A percentile compares a stretch with the other conserved stretches of the same genome.
Evolutionary conservation across 2,329 filamentous ascomycete species (phyloP).

Genomic region (Botrytis porri): DNA sequence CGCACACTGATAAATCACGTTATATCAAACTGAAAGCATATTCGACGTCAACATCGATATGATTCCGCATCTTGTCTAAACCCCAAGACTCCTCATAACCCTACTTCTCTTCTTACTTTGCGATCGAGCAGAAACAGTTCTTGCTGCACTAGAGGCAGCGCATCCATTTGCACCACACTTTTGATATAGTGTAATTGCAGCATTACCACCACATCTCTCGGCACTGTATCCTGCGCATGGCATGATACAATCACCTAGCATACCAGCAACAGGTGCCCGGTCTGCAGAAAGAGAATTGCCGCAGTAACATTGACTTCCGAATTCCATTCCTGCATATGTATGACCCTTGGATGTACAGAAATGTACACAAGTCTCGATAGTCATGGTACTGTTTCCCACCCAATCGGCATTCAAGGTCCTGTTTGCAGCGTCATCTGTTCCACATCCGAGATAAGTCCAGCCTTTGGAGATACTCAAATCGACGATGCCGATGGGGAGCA

Average conservation of each 20-base stretch:
- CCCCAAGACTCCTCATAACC: background rate
- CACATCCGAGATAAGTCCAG: conserved; percentile 19
- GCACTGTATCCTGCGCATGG: conserved; percentile 14
- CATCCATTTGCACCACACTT: conserved; percentile 6
- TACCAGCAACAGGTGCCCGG: conserved; percentile 8
- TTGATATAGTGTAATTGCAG: conserved; percentile 16
- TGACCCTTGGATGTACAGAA: conserved; percentile 16
- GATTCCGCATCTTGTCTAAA: background rate
- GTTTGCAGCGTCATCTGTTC: background rate
- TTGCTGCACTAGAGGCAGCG: background rate
- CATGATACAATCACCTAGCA: conserved; percentile 12
- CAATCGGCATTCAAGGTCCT: conserved; percentile 17
- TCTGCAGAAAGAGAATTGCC: background rate
- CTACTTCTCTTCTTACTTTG: background rate
- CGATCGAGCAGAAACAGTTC: background rate
- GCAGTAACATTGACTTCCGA: conserved; percentile 19
- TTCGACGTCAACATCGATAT: background rate
- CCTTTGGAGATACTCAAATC: conserved; percentile 12
- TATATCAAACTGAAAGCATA: background rate
- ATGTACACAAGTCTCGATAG: conserved; percentile 8
- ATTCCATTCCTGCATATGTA: conserved; percentile 18
- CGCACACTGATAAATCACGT: no score
- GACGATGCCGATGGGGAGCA: background rate
- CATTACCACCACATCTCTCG: conserved; percentile 17
- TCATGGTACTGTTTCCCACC: conserved; percentile 7